These are phyloP conservation scores for Paraconiothyrium sp. DNA, from an alignment of 2,329 filamentous ascomycete genomes.

Conservation along the genomic window DNA sequence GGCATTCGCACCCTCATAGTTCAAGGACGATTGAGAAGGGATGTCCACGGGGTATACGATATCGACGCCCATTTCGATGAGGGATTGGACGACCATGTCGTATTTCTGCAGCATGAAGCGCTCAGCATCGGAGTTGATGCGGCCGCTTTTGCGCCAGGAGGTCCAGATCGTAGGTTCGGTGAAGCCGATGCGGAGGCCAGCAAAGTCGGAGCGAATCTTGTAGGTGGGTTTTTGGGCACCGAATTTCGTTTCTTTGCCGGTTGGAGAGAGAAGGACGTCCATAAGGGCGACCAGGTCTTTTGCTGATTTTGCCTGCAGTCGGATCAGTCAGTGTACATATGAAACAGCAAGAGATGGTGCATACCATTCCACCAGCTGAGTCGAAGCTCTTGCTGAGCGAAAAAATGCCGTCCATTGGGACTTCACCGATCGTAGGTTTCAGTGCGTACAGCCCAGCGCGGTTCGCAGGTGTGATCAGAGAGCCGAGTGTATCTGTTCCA, in stretches of 20 bases:
- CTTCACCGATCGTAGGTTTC: constrained; percentile 48
- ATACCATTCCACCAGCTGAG: constrained; percentile 44
- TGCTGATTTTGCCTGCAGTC: constrained; percentile 43
- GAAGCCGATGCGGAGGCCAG: constrained; percentile 45
- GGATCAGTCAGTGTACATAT: constrained; percentile 4
- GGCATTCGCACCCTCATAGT: constrained; percentile 43
- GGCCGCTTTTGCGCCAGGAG: constrained; percentile 44
- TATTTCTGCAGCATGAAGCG: constrained; percentile 51
- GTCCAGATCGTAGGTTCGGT: constrained; percentile 49
- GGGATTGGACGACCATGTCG: constrained; percentile 44
- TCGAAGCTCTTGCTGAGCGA: constrained; percentile 47
- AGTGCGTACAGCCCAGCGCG: constrained; percentile 51
- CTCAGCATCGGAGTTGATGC: constrained; percentile 49
- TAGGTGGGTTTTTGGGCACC: constrained; percentile 36
- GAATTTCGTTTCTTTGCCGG: constrained; percentile 36
- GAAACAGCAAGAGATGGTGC: constrained; percentile 1
- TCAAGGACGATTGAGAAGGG: constrained; percentile 40
- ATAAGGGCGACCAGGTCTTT: constrained; percentile 47
- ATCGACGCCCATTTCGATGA: constrained; percentile 49
- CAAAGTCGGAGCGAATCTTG: constrained; percentile 45
- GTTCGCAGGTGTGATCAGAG: constrained; percentile 52
- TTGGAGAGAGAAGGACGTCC: constrained; percentile 46
- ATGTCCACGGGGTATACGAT: constrained; percentile 48
- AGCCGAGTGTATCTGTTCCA: constrained; percentile 53
- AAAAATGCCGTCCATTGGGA: constrained; percentile 50